Percentiles rank a stretch among this genome's conserved stretches.
Conservation (phyloP, 495 filamentous ascomycete genomes). For the Cryomyces antarcticus region DNA sequence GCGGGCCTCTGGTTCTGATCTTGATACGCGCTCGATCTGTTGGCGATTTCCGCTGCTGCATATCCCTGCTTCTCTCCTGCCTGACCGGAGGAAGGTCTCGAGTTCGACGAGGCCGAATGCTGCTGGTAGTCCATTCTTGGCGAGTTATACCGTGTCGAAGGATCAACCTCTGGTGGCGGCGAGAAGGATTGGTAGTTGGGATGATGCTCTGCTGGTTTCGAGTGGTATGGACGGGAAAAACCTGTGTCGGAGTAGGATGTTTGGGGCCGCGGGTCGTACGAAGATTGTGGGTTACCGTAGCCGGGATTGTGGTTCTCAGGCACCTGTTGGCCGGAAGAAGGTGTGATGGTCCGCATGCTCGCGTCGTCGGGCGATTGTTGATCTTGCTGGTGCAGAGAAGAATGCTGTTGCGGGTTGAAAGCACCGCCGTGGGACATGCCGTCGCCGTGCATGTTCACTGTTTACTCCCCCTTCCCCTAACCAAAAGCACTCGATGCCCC, state of each 20-base stretch:
- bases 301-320: conserved; percentile 7
- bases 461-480: no score
- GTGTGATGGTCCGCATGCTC: conserved; percentile 20
- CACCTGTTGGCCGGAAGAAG: conserved; percentile 13
- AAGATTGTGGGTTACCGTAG: conserved; percentile 4
- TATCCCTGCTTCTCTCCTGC: conserved; percentile 2
- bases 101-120: conserved; percentile 8
- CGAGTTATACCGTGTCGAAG: conserved; percentile 1
- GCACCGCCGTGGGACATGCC: no score
- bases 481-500: no score
- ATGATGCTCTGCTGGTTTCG: conserved; percentile 9
- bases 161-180: conserved; percentile 2
- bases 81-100: conserved; percentile 7
- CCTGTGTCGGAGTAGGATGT: conserved; percentile 23
- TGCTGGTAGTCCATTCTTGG: conserved; percentile 9
- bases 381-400: neutral
- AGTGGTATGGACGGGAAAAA: conserved; percentile 15
- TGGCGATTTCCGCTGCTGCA: neutral
- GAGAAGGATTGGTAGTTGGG: neutral
- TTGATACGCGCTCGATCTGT: conserved; percentile 7
- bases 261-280: conserved; percentile 15
- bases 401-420: no score
- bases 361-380: conserved; percentile 10
- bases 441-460: no score
- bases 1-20: conserved; percentile 13